Percentiles rank a stretch among this genome's conserved stretches.
Evolutionary conservation across 106 monocot genomes (phyloP).

Genomic region (Gastrodia elata): DNA sequence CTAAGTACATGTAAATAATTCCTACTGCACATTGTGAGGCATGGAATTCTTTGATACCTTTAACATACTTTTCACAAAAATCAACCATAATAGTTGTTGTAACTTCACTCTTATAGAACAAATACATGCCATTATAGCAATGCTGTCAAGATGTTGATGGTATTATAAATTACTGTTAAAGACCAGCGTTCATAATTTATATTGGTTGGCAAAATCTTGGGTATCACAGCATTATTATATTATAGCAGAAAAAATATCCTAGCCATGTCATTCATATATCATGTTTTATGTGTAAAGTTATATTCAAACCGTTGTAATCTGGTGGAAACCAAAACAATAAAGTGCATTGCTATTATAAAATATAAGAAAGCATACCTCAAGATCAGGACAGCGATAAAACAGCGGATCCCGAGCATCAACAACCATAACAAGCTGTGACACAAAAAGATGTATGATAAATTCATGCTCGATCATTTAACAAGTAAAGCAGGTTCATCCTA

Average conservation of each 20-base stretch:
- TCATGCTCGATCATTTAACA: background rate
- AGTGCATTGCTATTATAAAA: background rate
- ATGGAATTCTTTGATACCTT: background rate
- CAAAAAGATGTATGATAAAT: background rate
- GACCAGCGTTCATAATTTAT: background rate
- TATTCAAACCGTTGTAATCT: no score
- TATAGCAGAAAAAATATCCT: background rate
- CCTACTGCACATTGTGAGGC: background rate
- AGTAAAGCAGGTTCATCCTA: background rate
- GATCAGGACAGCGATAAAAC: slow-evolving; percentile 92
- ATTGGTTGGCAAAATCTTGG: background rate
- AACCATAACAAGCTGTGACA: slow-evolving; percentile 85
- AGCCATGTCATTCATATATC: background rate
- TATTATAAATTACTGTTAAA: background rate
- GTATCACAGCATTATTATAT: background rate
- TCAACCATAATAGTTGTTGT: background rate
- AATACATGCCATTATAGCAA: background rate
- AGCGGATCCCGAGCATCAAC: slow-evolving; percentile 97
- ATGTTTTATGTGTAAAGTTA: background rate
- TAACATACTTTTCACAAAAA: background rate
- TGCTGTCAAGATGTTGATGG: background rate
- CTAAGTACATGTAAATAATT: background rate
- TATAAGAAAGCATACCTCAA: slow-evolving; percentile 51
- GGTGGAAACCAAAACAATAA: background rate
- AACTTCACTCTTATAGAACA: background rate